Evolutionary conservation across 768 basidiomycete species (phyloP).

Genomic region (Amanita polypyramis): DNA sequence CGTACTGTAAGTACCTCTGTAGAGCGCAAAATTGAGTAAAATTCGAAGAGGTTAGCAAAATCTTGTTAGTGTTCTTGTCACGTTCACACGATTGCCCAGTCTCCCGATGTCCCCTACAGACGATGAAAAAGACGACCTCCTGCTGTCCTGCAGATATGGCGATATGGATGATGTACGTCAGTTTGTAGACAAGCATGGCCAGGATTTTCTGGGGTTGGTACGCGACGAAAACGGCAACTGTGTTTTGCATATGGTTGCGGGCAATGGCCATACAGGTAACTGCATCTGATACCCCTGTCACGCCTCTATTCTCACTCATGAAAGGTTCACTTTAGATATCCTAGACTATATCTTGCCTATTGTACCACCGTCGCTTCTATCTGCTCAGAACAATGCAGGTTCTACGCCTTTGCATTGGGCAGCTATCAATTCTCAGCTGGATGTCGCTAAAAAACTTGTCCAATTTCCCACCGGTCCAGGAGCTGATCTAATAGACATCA

Average conservation of each 20-base stretch:
- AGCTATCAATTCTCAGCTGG: slow-evolving; percentile 70
- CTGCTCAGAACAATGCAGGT: slow-evolving; percentile 53
- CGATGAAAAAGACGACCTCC: slow-evolving; percentile 56
- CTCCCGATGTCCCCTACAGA: background rate
- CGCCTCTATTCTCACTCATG: slow-evolving; percentile 4
- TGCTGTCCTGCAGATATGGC: slow-evolving; percentile 82
- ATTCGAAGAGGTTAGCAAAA: too few species aligned
- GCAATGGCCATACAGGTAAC: slow-evolving; percentile 83
- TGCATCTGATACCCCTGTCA: slow-evolving; percentile 7
- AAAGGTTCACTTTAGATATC: slow-evolving; percentile 42
- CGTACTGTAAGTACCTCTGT: too few species aligned
- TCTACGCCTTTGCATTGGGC: slow-evolving; percentile 94
- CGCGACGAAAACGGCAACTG: slow-evolving; percentile 75
- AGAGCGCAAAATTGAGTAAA: too few species aligned
- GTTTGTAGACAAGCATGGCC: slow-evolving; percentile 53
- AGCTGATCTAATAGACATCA: slow-evolving; percentile 60
- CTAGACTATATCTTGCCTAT: slow-evolving; percentile 65
- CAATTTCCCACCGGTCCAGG: slow-evolving; percentile 48
- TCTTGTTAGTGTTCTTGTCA: background rate
- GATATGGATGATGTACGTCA: slow-evolving; percentile 69
- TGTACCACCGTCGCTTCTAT: slow-evolving; percentile 40
- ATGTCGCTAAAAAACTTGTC: slow-evolving; percentile 48
- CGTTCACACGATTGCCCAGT: background rate
- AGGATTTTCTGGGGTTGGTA: slow-evolving; percentile 31
- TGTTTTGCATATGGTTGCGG: slow-evolving; percentile 78